phyloP scores from a whole-genome alignment of 1,284 basidiomycete genomes.

The Ustilago shanxiensis region DNA sequence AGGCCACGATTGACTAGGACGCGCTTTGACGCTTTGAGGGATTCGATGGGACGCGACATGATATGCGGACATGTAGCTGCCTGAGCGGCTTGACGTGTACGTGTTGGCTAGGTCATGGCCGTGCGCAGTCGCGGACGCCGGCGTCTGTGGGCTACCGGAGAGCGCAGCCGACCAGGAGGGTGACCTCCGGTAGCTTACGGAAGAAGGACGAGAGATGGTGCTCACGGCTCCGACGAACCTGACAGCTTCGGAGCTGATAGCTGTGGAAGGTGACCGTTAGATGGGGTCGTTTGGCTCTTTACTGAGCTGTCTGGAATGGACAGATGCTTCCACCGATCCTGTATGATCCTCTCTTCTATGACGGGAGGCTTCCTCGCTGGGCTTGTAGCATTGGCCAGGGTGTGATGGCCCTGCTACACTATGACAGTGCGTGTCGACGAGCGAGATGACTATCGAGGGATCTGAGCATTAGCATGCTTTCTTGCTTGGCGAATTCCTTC shows the following conservation, averaged over 20 bases:
- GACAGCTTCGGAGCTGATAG: conserved; percentile 29
- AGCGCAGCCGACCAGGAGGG: conserved; percentile 36
- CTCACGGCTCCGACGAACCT: conserved; percentile 13
- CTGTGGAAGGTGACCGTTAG: neutral
- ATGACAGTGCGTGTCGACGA: no score
- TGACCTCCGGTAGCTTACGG: conserved; percentile 37
- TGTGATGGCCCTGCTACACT: no score
- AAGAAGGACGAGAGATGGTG: conserved; percentile 38
- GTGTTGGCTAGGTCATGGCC: no score
- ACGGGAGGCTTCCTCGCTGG: neutral
- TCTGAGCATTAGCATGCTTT: no score
- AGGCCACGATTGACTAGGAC: neutral
- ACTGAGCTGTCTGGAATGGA: neutral
- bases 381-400: neutral
- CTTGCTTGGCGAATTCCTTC: no score
- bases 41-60: neutral
- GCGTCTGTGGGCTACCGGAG: conserved; percentile 20
- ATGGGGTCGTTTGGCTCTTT: neutral
- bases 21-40: neutral
- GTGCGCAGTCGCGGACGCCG: conserved; percentile 1
- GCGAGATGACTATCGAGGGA: no score
- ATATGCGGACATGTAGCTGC: neutral
- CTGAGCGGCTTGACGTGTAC: neutral
- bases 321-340: neutral
- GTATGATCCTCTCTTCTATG: neutral